A percentile compares a stretch with the other conserved stretches of the same genome.
Conservation (phyloP, 2,329 filamentous ascomycete species). For the Coleophoma cylindrospora region DNA sequence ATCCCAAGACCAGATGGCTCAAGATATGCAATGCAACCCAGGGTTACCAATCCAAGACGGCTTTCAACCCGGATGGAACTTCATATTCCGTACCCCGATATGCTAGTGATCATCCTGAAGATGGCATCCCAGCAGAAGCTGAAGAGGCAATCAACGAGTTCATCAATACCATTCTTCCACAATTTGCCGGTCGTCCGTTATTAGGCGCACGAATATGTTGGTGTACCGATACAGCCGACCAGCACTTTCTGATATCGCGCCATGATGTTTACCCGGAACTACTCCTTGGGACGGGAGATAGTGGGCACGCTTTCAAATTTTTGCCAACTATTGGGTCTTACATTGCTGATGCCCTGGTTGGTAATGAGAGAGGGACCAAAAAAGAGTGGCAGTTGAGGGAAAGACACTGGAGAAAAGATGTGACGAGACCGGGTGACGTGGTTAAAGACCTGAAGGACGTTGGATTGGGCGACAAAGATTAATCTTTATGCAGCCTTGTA, state of each 20-base stretch:
- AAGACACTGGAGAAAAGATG: constrained; percentile 4
- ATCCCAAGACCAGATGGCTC: constrained; percentile 40
- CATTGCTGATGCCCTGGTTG: constrained; percentile 5
- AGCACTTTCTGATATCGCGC: constrained; percentile 2
- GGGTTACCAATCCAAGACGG: constrained; percentile 34
- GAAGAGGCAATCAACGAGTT: constrained; percentile 39
- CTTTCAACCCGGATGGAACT: constrained; percentile 16
- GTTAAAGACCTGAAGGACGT: constrained; percentile 8
- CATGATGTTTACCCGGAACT: constrained; percentile 15
- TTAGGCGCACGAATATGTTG: constrained; percentile 43
- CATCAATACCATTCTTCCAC: constrained; percentile 39
- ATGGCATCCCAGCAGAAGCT: constrained; percentile 40
- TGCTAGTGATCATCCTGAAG: constrained; percentile 14
- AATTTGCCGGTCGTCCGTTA: constrained; percentile 40
- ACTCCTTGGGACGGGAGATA: constrained; percentile 37
- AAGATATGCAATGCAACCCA: constrained; percentile 41
- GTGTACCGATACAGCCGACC: constrained; percentile 45
- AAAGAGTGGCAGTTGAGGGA: constrained; percentile 5
- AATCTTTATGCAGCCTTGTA: no score
- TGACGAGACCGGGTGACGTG: constrained; percentile 7
- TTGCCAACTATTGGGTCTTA: constrained; percentile 32
- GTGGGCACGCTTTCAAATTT: constrained; percentile 40
- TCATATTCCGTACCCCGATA: constrained; percentile 35
- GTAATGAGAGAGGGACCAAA: constrained; percentile 4
- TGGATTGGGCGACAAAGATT: background rate